Percentiles rank a stretch among this genome's conserved stretches.
Evolutionary conservation across 2,329 filamentous ascomycete genomes (phyloP).

Genomic region (Aspergillus persii): DNA sequence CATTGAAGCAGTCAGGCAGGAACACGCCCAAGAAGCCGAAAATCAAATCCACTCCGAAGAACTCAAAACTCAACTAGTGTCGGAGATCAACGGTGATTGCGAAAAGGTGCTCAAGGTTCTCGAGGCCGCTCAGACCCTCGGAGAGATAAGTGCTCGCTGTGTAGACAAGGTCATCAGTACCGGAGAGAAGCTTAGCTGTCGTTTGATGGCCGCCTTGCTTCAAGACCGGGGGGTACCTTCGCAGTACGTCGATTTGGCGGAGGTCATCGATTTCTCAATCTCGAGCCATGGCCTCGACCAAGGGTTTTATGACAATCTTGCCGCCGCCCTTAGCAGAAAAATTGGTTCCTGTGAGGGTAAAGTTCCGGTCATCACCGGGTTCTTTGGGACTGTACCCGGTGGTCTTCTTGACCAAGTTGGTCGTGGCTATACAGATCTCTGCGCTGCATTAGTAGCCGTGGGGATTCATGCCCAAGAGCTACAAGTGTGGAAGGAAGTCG

Average conservation of each 20-base stretch:
- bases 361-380: constrained; percentile 83
- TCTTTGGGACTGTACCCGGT: constrained; percentile 90
- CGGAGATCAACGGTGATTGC: constrained; percentile 75
- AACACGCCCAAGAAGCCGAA: constrained; percentile 74
- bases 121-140: constrained; percentile 59
- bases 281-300: constrained; percentile 59
- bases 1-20: constrained; percentile 75
- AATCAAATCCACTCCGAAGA: constrained; percentile 58
- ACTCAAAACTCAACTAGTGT: constrained; percentile 59
- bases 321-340: constrained; percentile 61
- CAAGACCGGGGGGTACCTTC: constrained; percentile 78
- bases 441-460: constrained; percentile 86
- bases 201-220: constrained; percentile 82
- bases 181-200: constrained; percentile 92
- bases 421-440: constrained; percentile 94
- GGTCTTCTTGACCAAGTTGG: constrained; percentile 89
- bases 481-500: constrained; percentile 98
- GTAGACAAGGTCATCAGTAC: constrained; percentile 90
- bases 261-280: constrained; percentile 67
- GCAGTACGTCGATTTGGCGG: constrained; percentile 85
- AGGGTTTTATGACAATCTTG: constrained; percentile 67
- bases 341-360: constrained; percentile 63
- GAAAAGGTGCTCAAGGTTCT: constrained; percentile 73
- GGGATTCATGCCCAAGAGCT: constrained; percentile 83
- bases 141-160: constrained; percentile 72